Base-by-base conservation (phyloP, 352 stramenopile species). In the Saprolegnia diclina region DNA sequence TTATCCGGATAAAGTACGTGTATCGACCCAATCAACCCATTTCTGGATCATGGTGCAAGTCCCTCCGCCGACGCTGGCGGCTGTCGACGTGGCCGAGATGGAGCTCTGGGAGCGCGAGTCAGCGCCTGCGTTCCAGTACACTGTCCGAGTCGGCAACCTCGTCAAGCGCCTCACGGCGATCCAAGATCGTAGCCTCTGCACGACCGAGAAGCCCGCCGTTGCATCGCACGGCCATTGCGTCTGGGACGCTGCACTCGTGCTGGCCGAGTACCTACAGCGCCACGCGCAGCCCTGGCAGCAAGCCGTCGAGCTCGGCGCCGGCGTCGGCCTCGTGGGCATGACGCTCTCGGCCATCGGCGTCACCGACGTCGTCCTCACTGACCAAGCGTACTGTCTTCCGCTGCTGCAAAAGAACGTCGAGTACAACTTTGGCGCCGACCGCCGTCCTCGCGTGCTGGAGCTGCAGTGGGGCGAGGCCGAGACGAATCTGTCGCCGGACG, bases 141-240 rank as follows among this genome's bases (percentile, higher is more conserved):
- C 32, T 9, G 40, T 66, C 22, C 59, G 32, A 16, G 13, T 7
- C 14, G 24, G 24, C 59, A 56, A 56, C 13, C 29, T n/a, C 32
- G 32, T 66, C 18, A 53, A 14, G 19, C 40, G 32, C 16, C 22
- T 66, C 18, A 66, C 59, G 19, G 59, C 59, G 19, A 66, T 66
- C 59, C 59, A 66, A 22, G 59, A 56, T 22, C 55, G 38, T 14
- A 24, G 18, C 4, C 21, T 66, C 32, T 66, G 59, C 45, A 45
- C 13, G 7, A 5, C 42, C 32, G 59, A 66, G 19, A 13, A 18
- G 22, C 59, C 59, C 24, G 37, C 4, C 10, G 40, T 53, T 22
- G 59, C 79, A 38, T 85, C 79, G 64, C 79, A 85, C 40, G 79
- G 79, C 26, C 77, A 85, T 50, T 83, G 77, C 61, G 79, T 85